Evolutionary conservation across 2,329 filamentous ascomycete genomes (phyloP).

Genomic region (Stagonosporopsis vannaccii): DNA sequence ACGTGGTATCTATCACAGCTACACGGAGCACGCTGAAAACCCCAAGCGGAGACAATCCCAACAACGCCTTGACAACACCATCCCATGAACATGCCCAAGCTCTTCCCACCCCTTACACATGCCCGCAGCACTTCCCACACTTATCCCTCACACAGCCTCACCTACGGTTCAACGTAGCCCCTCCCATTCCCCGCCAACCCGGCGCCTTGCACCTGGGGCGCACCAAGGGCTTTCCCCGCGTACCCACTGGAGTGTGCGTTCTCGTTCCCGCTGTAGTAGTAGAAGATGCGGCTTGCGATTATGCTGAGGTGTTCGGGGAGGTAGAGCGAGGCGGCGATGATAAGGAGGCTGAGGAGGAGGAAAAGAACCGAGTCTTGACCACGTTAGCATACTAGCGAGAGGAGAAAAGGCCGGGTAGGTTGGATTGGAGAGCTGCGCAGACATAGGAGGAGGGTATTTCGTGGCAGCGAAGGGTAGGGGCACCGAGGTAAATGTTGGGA

Average conservation of each 20-base stretch:
- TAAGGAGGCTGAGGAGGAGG: slow-evolving; percentile 83
- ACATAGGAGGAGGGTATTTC: neutral
- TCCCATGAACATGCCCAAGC: neutral
- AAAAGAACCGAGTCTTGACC: slow-evolving; percentile 90
- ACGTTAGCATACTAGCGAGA: neutral
- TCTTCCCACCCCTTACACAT: neutral
- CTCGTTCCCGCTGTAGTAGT: slow-evolving; percentile 89
- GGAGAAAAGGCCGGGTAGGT: too few species aligned
- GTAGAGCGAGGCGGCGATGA: slow-evolving; percentile 88
- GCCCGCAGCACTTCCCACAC: neutral
- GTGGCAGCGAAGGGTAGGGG: neutral
- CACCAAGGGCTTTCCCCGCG: slow-evolving; percentile 16
- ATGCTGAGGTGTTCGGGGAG: slow-evolving; percentile 88
- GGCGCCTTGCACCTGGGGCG: slow-evolving; percentile 4
- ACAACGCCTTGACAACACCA: slow-evolving; percentile 15
- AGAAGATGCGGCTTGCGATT: slow-evolving; percentile 85
- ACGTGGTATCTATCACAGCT: slow-evolving; percentile 11
- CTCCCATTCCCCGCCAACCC: slow-evolving; percentile 15
- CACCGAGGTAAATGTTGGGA: neutral
- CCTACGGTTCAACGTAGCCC: slow-evolving; percentile 15
- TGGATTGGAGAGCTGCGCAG: too few species aligned
- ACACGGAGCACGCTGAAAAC: neutral
- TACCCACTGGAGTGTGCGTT: slow-evolving; percentile 15
- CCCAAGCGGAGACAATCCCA: neutral
- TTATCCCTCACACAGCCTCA: neutral